These are phyloP conservation scores for Aspergillus proliferans DNA, from an alignment of 2,329 filamentous ascomycete genomes.

Conservation along the genomic window DNA sequence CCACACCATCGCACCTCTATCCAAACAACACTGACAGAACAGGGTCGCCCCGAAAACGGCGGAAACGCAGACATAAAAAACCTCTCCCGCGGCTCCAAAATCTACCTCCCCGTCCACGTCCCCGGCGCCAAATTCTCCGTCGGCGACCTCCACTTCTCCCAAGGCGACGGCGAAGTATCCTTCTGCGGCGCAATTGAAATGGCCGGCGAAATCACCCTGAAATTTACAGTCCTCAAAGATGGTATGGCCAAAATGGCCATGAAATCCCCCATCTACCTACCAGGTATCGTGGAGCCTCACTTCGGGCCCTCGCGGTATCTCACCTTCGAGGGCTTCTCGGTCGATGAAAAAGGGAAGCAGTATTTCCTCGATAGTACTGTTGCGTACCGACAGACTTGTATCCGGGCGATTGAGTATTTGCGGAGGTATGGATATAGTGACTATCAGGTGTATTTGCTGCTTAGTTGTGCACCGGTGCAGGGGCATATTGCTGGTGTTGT, in stretches of 20 bases:
- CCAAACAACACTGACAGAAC: not conserved
- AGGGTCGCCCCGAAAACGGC: constrained; percentile 73
- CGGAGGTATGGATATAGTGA: constrained; percentile 62
- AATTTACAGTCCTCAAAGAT: constrained; percentile 79
- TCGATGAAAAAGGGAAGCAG: constrained; percentile 82
- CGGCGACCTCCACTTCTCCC: constrained; percentile 79
- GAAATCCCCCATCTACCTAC: constrained; percentile 78
- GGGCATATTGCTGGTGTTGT: constrained; percentile 86
- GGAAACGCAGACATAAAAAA: constrained; percentile 94
- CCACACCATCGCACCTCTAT: not conserved
- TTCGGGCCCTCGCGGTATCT: constrained; percentile 77
- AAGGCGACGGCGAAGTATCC: constrained; percentile 85
- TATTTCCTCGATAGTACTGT: constrained; percentile 82
- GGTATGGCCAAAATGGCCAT: constrained; percentile 69
- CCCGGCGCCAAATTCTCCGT: constrained; percentile 82
- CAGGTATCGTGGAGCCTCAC: constrained; percentile 80
- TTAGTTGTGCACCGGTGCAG: constrained; percentile 80
- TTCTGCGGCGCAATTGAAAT: constrained; percentile 92
- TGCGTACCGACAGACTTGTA: constrained; percentile 74
- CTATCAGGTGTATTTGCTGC: constrained; percentile 78
- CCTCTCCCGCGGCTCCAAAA: constrained; percentile 68
- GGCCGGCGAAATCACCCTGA: constrained; percentile 84
- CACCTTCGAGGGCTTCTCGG: constrained; percentile 84
- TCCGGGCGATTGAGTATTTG: constrained; percentile 74
- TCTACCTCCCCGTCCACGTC: constrained; percentile 84